A percentile compares a stretch with the other conserved stretches of the same genome.
Conservation (phyloP, 441 rosid genomes). For the Pelargonium hybrid region DNA sequence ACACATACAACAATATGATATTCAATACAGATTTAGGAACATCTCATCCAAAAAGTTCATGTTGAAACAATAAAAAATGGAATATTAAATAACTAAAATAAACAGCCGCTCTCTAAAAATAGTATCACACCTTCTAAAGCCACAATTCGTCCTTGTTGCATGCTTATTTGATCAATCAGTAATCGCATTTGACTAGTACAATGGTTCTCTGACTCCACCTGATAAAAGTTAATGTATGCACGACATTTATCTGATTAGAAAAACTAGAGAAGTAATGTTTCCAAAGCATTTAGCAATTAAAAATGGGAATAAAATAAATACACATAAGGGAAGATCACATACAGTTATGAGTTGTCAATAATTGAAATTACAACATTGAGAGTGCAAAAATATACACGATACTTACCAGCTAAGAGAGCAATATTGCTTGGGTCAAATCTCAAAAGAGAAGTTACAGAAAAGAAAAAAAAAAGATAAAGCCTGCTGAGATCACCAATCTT, state of each 20-base stretch:
- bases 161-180: slow-evolving; percentile 76
- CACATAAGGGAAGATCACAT: background rate
- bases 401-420: background rate
- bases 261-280: background rate
- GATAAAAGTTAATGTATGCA: background rate
- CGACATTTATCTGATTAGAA: background rate
- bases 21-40: too few relatives aligned
- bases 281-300: background rate
- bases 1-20: too few relatives aligned
- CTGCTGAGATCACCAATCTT: background rate
- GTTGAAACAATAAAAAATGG: background rate
- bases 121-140: slow-evolving; percentile 52
- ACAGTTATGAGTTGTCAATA: background rate
- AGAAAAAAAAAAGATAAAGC: background rate
- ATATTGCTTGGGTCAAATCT: background rate
- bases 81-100: slow-evolving; percentile 4
- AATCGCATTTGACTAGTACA: slow-evolving; percentile 66
- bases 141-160: slow-evolving; percentile 59
- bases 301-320: background rate
- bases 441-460: background rate
- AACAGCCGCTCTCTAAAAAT: background rate
- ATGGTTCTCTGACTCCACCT: slow-evolving; percentile 72
- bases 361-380: background rate
- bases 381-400: too few relatives aligned
- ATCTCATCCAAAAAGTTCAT: background rate